Evolutionary conservation across 2,329 filamentous ascomycete species (phyloP), one percentile per base, ranked within the genome.

Genomic region (Alternaria incomplexa): DNA sequence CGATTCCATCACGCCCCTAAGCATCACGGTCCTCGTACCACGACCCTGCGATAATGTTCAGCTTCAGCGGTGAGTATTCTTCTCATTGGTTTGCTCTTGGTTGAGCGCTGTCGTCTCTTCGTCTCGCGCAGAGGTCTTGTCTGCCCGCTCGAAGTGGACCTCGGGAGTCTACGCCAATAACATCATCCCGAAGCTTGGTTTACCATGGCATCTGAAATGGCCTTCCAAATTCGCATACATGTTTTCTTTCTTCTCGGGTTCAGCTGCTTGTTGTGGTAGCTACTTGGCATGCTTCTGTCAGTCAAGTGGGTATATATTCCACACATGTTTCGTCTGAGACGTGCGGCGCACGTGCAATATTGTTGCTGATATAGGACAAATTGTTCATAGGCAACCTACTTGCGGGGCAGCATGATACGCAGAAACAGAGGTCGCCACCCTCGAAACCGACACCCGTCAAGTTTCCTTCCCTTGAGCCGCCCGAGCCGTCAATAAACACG

Each of bases 361-460:
- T 63, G 62, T 64, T 65, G 71, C 76, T 79, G 67, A 79, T 73
- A 67, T 69, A 69, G 56, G 62, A 53, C 64, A 61, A 25, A 50
- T 62, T 47, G 51, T 55, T 40, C 65, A 52, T 61, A 81, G 79
- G 74, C 62, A 70, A 73, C 59, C 73, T 81, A 56, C 73, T 80
- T 62, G 78, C 78, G 43, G 78, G 78, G 40, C 76, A 79, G 68
- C 77, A 81, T 73, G 79, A 81, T 58, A 71, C 71, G 47, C 66
- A 77, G 61, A 77, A 79, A 66, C 76, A 79, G 58, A 82, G 85
- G 63, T 70, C 76, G 46, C 84, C 85, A 43, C 86, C 86, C 48
- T 74, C 83, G 32, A 75, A 75, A 61, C 82, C 86, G 32, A 85
- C 82, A 25, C 81, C 82, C 20, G 79, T 87, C 50, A 84, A 84